A percentile compares a stretch with the other conserved stretches of the same genome.
Evolutionary conservation across 805 yeast species (phyloP).

Genomic region (Cyberlindnera veronae): DNA sequence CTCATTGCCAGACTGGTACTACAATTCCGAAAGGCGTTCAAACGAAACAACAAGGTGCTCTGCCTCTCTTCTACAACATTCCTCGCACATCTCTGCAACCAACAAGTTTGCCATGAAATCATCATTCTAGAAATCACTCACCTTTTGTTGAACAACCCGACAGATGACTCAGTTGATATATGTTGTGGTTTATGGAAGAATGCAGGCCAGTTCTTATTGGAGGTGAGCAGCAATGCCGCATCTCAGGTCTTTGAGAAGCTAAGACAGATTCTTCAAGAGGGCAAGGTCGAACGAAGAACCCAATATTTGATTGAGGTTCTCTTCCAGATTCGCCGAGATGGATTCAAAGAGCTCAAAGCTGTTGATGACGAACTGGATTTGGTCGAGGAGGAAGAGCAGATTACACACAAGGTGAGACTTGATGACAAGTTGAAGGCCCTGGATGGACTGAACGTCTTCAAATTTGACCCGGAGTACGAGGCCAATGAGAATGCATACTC

Average conservation of each 20-base stretch:
- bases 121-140: conserved; percentile 50
- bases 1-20: conserved; percentile 50
- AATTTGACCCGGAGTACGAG: conserved; percentile 48
- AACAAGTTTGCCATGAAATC: conserved; percentile 54
- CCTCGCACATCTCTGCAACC: conserved; percentile 60
- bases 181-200: conserved; percentile 46
- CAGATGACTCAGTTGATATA: conserved; percentile 55
- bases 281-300: conserved; percentile 39
- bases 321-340: conserved; percentile 45
- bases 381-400: conserved; percentile 60
- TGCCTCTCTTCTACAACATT: conserved; percentile 46
- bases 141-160: conserved; percentile 43
- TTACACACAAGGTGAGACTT: conserved; percentile 52
- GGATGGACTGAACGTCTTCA: conserved; percentile 47
- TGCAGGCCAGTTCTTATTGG: conserved; percentile 49
- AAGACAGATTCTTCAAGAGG: conserved; percentile 57
- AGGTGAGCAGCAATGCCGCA: conserved; percentile 41
- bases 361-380: conserved; percentile 50
- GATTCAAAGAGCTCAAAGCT: conserved; percentile 37
- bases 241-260: conserved; percentile 56
- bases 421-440: conserved; percentile 48
- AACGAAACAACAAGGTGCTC: conserved; percentile 39
- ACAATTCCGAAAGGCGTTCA: conserved; percentile 54
- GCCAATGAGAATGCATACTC: conserved; percentile 47
- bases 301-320: conserved; percentile 47